Base-by-base conservation (phyloP, 768 basidiomycete genomes). In the Termitomyces sp. region DNA sequence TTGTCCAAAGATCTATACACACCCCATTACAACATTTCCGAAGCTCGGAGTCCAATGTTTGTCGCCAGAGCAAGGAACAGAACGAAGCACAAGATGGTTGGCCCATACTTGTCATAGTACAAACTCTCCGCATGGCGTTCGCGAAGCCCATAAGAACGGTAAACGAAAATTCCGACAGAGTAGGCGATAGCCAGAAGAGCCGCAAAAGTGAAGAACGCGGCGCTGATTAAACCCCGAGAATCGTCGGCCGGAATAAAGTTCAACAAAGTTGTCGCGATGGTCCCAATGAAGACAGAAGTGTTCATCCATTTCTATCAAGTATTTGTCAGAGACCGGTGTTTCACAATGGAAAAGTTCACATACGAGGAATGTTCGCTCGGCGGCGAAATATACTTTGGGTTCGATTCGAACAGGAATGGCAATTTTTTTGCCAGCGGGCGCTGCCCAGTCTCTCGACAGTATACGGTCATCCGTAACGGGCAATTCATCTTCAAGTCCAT, bases 351-450 rank as follows among this genome's bases (percentile, higher is more conserved):
- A 38, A 37, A 40, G 14, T 55, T 56, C 25, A 78, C 92, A 73
- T 69, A 92, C 94, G 73, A 95, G 70, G 80, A 95, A 96, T 14
- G 95, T 98, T 59, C 96, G 81, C 72, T 98, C 95, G 37, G 89
- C 87, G 6, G 97, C 97, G 69, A 98, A 99, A 68, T 95, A 96
- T 4, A 97, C 95, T 74, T 99, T 99, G 29, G 97, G 97, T 71
- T 99, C 97, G 46, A 99, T 83, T 53, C 97, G 83, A n/a, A 99
- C 89, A 25, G 96, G 95, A 3, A 98, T 85, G 0, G 94, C 84
- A 56, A 99, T 95, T 62, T 82, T 80, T 77, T 98, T 98, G 11
- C 95, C 95, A 41, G 79, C 73, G 0, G 92, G 90, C 1, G 95
- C 96, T 25, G 69, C 76, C 86, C 88, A 92, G 57, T 83, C 82